Percentiles rank a stretch among this genome's conserved stretches.
These are phyloP conservation scores for Phytophthora citricola DNA, from an alignment of 352 stramenopile species.

Conservation along the genomic window DNA sequence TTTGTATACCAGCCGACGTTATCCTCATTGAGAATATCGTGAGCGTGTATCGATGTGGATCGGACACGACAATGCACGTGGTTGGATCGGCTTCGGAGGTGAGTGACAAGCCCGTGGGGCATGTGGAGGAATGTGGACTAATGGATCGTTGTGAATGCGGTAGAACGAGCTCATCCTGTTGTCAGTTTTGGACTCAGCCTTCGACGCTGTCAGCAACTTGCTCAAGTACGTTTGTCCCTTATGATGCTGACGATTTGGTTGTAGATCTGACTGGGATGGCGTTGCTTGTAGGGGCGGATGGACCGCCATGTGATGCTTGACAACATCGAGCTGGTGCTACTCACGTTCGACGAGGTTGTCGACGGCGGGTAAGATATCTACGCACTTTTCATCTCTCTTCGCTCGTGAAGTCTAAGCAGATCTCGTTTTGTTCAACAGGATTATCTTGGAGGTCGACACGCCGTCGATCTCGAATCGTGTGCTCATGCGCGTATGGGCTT, in stretches of 20 bases:
- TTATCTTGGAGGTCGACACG: slow-evolving; percentile 91
- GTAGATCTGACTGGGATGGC: slow-evolving; percentile 5
- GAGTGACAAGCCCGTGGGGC: neutral
- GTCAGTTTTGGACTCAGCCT: slow-evolving; percentile 85
- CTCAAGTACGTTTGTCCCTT: slow-evolving; percentile 70
- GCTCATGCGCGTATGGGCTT: slow-evolving; percentile 85
- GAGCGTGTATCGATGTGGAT: slow-evolving; percentile 89
- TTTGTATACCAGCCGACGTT: slow-evolving; percentile 71
- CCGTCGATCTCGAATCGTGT: slow-evolving; percentile 91
- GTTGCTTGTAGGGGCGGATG: slow-evolving; percentile 64
- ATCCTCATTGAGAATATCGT: slow-evolving; percentile 92
- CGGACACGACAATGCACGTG: slow-evolving; percentile 91
- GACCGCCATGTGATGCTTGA: slow-evolving; percentile 90
- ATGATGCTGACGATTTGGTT: neutral
- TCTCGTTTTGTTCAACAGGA: slow-evolving; percentile 39
- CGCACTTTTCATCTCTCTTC: neutral
- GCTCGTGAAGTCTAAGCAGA: slow-evolving; percentile 4
- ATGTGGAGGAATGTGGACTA: slow-evolving; percentile 2
- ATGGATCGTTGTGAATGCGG: slow-evolving; percentile 4
- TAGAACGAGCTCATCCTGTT: slow-evolving; percentile 92
- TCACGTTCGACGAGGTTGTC: slow-evolving; percentile 92
- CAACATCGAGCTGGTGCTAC: slow-evolving; percentile 91
- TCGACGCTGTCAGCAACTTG: slow-evolving; percentile 85
- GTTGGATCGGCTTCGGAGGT: slow-evolving; percentile 85
- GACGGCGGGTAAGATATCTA: slow-evolving; percentile 76